These are phyloP conservation scores for Candida sojae DNA, from an alignment of 1,139 yeast species.

Conservation along the genomic window DNA sequence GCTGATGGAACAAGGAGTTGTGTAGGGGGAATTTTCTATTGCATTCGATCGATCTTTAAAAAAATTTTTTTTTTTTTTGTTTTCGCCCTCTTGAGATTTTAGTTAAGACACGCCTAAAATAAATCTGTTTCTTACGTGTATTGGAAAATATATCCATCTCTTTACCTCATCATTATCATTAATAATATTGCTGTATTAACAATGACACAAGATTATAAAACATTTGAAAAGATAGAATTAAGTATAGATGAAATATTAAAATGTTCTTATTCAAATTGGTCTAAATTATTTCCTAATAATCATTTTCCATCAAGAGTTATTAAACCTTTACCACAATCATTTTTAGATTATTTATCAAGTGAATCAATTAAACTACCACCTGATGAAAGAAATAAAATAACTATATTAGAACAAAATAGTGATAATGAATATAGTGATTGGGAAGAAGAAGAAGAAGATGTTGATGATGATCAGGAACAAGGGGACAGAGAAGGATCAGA, in stretches of 20 bases:
- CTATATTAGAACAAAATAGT: constrained; percentile 38
- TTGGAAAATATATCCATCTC: no score
- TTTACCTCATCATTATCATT: no score
- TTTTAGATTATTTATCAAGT: constrained; percentile 66
- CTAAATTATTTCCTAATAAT: constrained; percentile 50
- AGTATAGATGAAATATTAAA: constrained; percentile 55
- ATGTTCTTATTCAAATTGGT: constrained; percentile 80
- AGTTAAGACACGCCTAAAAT: no score
- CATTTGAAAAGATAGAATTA: constrained; percentile 39
- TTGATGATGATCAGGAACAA: constrained; percentile 13
- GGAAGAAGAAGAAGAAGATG: constrained; percentile 37
- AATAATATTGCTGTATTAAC: no score
- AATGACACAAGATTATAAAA: constrained; percentile 15
- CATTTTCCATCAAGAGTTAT: constrained; percentile 58
- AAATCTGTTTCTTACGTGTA: no score
- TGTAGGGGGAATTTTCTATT: background rate
- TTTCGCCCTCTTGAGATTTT: no score
- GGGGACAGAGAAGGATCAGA: background rate
- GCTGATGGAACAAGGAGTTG: background rate
- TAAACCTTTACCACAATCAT: constrained; percentile 64
- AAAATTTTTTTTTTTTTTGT: no score
- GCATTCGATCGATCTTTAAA: no score
- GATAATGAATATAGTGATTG: constrained; percentile 75
- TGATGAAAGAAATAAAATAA: constrained; percentile 20
- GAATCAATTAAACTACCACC: constrained; percentile 78